Conservation (phyloP, 352 stramenopile species). For the Phytopythium helicoides region DNA sequence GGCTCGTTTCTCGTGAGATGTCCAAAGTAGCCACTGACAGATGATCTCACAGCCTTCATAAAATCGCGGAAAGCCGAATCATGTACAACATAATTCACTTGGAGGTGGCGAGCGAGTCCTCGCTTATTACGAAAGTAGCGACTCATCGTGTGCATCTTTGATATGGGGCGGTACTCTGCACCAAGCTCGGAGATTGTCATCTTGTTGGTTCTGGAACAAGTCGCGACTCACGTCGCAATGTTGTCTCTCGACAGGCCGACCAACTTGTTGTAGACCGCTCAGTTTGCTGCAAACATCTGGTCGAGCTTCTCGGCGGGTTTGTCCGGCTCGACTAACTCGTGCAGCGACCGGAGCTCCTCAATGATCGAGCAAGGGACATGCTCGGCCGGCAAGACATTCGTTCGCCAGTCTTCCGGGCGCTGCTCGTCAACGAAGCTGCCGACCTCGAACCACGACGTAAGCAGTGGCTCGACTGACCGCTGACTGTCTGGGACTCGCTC, state of each 20-base stretch:
- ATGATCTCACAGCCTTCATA: slow-evolving; percentile 11
- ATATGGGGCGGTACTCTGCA: slow-evolving; percentile 7
- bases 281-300: slow-evolving; percentile 14
- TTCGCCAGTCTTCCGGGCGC: background rate
- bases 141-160: slow-evolving; percentile 4
- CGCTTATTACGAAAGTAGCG: slow-evolving; percentile 14
- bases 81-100: slow-evolving; percentile 8
- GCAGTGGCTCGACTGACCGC: background rate
- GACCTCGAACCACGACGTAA: slow-evolving; percentile 7
- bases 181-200: background rate
- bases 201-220: background rate
- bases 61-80: slow-evolving; percentile 12
- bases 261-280: slow-evolving; percentile 19
- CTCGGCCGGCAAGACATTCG: too few relatives aligned
- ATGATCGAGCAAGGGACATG: too few relatives aligned
- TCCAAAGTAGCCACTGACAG: slow-evolving; percentile 1
- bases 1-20: slow-evolving; percentile 7
- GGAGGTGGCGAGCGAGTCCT: background rate
- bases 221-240: background rate
- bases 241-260: slow-evolving; percentile 6
- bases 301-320: background rate
- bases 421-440: background rate
- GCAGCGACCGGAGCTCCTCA: too few relatives aligned
- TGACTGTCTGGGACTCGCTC: slow-evolving; percentile 1
- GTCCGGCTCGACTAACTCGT: too few relatives aligned